Conservation (phyloP, 352 stramenopile genomes). For the Globisporangium solare region DNA sequence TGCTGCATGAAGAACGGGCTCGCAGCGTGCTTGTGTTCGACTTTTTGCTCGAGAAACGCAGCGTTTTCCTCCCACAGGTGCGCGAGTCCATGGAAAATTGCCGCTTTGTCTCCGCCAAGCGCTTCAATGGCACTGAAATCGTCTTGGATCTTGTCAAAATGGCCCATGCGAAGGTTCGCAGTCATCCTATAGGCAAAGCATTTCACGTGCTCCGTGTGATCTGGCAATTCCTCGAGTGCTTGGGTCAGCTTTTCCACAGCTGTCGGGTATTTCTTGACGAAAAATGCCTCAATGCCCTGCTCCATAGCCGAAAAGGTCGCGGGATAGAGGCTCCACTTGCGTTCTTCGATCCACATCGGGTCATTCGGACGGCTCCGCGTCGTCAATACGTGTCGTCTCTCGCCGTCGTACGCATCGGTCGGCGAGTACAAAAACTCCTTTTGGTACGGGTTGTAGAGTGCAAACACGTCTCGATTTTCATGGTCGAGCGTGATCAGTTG, state of each 20-base stretch:
- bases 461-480: constrained; percentile 49
- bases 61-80: constrained; percentile 68
- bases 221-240: constrained; percentile 37
- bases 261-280: constrained; percentile 48
- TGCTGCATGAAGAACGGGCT: constrained; percentile 56
- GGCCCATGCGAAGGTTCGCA: constrained; percentile 52
- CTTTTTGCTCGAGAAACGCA: constrained; percentile 39
- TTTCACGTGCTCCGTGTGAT: constrained; percentile 68
- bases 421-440: constrained; percentile 68
- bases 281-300: constrained; percentile 65
- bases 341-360: constrained; percentile 22
- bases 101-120: constrained; percentile 62
- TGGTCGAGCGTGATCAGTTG: constrained; percentile 45
- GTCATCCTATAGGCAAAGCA: constrained; percentile 75
- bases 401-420: constrained; percentile 38
- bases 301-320: constrained; percentile 43
- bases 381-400: constrained; percentile 53
- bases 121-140: constrained; percentile 54
- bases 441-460: constrained; percentile 72
- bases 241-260: constrained; percentile 47
- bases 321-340: constrained; percentile 46
- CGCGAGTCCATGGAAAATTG: constrained; percentile 68
- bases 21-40: constrained; percentile 21
- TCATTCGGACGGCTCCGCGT: constrained; percentile 21
- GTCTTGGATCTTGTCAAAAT: constrained; percentile 39